These are phyloP conservation scores for Talaromyces sp. DNA, from an alignment of 2,329 filamentous ascomycete genomes.

Conservation along the genomic window DNA sequence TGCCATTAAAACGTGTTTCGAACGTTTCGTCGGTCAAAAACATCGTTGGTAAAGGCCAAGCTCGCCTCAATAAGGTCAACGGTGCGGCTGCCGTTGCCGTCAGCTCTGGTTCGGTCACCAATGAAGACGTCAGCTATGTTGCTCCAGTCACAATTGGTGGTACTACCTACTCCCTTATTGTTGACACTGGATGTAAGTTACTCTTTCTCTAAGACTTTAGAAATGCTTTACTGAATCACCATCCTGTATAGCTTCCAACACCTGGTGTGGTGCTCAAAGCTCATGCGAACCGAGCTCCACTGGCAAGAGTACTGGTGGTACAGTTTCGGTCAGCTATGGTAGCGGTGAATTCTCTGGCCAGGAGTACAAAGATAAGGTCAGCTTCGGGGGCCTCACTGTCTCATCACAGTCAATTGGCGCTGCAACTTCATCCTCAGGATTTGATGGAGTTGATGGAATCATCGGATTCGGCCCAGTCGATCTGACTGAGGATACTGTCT, in stretches of 20 bases:
- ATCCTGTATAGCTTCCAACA: constrained; percentile 8
- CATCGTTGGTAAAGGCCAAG: constrained; percentile 3
- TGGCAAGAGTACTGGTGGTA: constrained; percentile 5
- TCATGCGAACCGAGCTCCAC: constrained; percentile 9
- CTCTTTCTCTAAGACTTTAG: background rate
- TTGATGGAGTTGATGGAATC: constrained; percentile 11
- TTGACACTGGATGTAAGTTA: constrained; percentile 13
- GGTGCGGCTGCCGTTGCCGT: background rate
- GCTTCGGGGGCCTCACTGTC: constrained; percentile 10
- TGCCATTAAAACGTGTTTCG: constrained; percentile 8
- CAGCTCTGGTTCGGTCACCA: constrained; percentile 10
- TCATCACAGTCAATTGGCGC: constrained; percentile 10
- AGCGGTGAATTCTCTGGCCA: constrained; percentile 9
- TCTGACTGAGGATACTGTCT: constrained; percentile 10
- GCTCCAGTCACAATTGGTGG: constrained; percentile 7
- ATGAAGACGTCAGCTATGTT: constrained; percentile 12
- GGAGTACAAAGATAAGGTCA: constrained; percentile 10
- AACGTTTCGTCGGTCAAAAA: constrained; percentile 9
- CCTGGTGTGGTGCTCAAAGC: constrained; percentile 12
- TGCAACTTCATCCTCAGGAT: background rate
- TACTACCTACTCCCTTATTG: constrained; percentile 2
- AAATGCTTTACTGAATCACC: background rate
- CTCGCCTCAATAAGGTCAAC: constrained; percentile 6
- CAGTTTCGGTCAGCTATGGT: constrained; percentile 8
- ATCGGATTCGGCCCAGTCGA: constrained; percentile 12